Evolutionary conservation across 352 stramenopile genomes (phyloP).

Genomic region (Globisporangium spinosum): DNA sequence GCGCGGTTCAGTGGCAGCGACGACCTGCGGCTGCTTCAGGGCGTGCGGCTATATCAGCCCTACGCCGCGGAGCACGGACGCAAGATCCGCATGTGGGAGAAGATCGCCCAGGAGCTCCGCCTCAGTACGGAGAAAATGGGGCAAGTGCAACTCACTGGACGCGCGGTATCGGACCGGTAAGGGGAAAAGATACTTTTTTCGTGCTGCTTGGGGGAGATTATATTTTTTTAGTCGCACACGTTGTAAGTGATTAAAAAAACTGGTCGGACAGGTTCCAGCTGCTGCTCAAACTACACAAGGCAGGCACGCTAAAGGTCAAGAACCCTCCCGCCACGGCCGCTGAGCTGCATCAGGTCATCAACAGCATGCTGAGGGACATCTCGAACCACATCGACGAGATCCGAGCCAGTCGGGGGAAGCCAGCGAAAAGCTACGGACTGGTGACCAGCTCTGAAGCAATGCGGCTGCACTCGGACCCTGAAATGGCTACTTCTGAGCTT

Average conservation of each 20-base stretch:
- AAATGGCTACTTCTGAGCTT: neutral
- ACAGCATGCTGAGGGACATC: conserved; percentile 27
- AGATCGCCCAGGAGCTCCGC: conserved; percentile 38
- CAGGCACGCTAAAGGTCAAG: conserved; percentile 33
- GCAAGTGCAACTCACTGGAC: conserved; percentile 29
- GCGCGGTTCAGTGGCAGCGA: conserved; percentile 38
- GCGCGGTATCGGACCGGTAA: conserved; percentile 38
- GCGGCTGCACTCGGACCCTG: conserved; percentile 2
- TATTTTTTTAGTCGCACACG: neutral
- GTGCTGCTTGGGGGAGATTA: neutral
- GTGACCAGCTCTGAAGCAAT: conserved; percentile 7
- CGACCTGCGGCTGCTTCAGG: conserved; percentile 40
- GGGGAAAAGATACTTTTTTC: conserved; percentile 9
- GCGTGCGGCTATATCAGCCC: conserved; percentile 38
- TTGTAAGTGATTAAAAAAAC: neutral
- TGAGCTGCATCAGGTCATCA: conserved; percentile 26
- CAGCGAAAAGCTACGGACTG: neutral
- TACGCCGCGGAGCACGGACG: conserved; percentile 43
- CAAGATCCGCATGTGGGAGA: conserved; percentile 50
- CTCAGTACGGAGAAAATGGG: conserved; percentile 27
- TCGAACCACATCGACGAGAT: conserved; percentile 18
- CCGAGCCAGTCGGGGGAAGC: conserved; percentile 14
- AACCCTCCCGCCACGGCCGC: conserved; percentile 22
- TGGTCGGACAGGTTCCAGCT: conserved; percentile 29
- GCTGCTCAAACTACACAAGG: conserved; percentile 31